Evolutionary conservation across 192 early-diverging fungal species (phyloP).

Genomic region (Rhizoclosmatium globosum): DNA sequence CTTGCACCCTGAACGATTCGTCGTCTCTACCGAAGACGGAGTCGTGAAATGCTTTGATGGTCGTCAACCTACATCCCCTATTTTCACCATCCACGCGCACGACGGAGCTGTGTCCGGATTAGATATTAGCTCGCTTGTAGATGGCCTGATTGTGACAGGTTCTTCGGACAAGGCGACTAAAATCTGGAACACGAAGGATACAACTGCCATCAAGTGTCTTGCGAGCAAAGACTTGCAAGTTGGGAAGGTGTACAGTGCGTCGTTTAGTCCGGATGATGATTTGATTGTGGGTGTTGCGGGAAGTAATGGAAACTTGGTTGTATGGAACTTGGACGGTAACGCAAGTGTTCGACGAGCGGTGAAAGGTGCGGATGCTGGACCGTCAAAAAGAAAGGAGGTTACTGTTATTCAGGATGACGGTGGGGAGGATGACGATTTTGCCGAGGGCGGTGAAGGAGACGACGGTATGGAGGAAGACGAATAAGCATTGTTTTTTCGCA

Average conservation of each 20-base stretch:
- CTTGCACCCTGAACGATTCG: slow-evolving; percentile 72
- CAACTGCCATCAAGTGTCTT: slow-evolving; percentile 78
- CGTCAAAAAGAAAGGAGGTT: slow-evolving; percentile 5
- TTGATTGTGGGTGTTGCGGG: slow-evolving; percentile 89
- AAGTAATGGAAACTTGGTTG: slow-evolving; percentile 84
- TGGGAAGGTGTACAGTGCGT: slow-evolving; percentile 82
- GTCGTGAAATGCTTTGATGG: slow-evolving; percentile 90
- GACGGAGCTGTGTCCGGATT: slow-evolving; percentile 88
- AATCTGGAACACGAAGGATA: slow-evolving; percentile 87
- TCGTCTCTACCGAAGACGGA: slow-evolving; percentile 87
- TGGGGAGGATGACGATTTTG: slow-evolving; percentile 21
- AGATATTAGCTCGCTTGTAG: slow-evolving; percentile 80
- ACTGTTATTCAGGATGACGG: slow-evolving; percentile 28
- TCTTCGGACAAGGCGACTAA: slow-evolving; percentile 90
- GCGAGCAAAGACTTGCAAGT: slow-evolving; percentile 85
- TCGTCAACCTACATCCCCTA: slow-evolving; percentile 58
- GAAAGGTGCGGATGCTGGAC: slow-evolving; percentile 23
- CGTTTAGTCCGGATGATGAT: slow-evolving; percentile 93
- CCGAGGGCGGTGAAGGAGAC: slow-evolving; percentile 1
- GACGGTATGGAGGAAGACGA: slow-evolving; percentile 38
- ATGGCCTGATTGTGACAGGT: slow-evolving; percentile 92
- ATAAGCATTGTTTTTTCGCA: neutral
- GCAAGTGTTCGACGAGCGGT: slow-evolving; percentile 70
- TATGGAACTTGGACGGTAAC: slow-evolving; percentile 96
- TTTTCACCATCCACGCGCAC: slow-evolving; percentile 94